Conservation (phyloP, 2,329 filamentous ascomycete species). For the Lithohypha guttulata region DNA sequence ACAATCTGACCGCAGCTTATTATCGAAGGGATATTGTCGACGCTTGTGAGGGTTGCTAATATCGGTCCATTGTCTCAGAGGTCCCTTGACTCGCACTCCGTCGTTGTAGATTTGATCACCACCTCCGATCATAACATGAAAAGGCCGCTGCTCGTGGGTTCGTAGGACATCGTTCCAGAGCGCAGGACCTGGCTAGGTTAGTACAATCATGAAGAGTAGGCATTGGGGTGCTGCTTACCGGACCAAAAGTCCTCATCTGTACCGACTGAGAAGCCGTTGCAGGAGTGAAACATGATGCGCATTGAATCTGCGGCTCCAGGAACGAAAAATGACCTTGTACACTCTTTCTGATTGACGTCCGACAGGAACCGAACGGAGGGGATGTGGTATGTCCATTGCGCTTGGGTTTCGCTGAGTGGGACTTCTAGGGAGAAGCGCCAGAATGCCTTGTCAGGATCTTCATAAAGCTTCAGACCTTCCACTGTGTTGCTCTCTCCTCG, state of each 20-base stretch:
- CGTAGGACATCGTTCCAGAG: constrained; percentile 57
- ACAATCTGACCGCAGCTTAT: constrained; percentile 48
- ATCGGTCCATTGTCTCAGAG: constrained; percentile 56
- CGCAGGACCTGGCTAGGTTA: constrained; percentile 36
- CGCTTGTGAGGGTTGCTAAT: constrained; percentile 52
- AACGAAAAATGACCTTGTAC: constrained; percentile 42
- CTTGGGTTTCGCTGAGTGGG: constrained; percentile 61
- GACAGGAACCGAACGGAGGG: constrained; percentile 53
- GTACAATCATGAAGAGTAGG: not conserved
- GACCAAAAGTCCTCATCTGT: constrained; percentile 54
- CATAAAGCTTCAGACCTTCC: constrained; percentile 47
- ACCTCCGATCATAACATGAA: constrained; percentile 70
- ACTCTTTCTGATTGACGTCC: constrained; percentile 43
- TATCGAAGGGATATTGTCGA: constrained; percentile 52
- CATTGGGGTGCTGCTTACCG: constrained; percentile 10
- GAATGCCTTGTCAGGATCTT: constrained; percentile 49
- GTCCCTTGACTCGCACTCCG: constrained; percentile 73
- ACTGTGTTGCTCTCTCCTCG: constrained; percentile 18
- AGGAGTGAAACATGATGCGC: constrained; percentile 60
- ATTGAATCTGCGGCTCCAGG: constrained; percentile 52
- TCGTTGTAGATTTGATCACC: constrained; percentile 77
- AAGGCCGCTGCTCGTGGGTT: constrained; percentile 47
- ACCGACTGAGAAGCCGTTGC: constrained; percentile 57
- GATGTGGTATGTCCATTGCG: constrained; percentile 68
- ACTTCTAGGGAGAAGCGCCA: constrained; percentile 48